These are phyloP conservation scores for Asterochloris erici DNA, from an alignment of 139 green algal genomes.

Conservation along the genomic window DNA sequence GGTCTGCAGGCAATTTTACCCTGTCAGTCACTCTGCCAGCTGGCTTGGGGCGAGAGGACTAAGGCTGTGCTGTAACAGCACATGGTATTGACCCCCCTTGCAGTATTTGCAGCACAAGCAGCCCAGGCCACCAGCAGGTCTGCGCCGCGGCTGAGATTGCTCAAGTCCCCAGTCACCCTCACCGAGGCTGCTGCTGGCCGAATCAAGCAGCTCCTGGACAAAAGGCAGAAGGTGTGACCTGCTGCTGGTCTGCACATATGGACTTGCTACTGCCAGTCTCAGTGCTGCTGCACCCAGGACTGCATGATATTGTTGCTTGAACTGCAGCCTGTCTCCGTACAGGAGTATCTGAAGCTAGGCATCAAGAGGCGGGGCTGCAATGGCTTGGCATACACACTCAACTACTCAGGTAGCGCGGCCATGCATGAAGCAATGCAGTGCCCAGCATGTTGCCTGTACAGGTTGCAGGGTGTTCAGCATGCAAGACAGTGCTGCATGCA, in stretches of 20 bases:
- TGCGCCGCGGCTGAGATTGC: constrained; percentile 13
- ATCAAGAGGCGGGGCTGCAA: constrained; percentile 95
- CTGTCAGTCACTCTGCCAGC: no score
- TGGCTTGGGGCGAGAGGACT: no score
- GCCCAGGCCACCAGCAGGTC: constrained; percentile 10
- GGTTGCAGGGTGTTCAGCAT: not conserved
- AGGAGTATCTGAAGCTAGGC: constrained; percentile 91
- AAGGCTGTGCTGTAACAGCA: not conserved
- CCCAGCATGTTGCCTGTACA: not conserved
- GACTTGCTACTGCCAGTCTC: not conserved
- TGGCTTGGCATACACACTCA: constrained; percentile 95
- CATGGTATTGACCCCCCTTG: constrained; percentile 47
- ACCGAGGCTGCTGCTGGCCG: constrained; percentile 81
- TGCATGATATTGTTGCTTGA: not conserved
- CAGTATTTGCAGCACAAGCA: constrained; percentile 29
- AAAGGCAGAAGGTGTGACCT: constrained; percentile 71
- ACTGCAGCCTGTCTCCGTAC: not conserved
- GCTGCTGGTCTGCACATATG: not conserved
- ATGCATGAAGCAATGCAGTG: not conserved
- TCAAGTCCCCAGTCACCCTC: constrained; percentile 80
- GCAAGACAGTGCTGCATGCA: not conserved
- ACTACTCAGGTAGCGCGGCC: constrained; percentile 77
- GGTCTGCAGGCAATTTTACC: no score
- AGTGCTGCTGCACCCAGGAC: not conserved
- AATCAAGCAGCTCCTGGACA: constrained; percentile 69